Conservation (phyloP, 116 monocot genomes). For the Thalassia testudinum region DNA sequence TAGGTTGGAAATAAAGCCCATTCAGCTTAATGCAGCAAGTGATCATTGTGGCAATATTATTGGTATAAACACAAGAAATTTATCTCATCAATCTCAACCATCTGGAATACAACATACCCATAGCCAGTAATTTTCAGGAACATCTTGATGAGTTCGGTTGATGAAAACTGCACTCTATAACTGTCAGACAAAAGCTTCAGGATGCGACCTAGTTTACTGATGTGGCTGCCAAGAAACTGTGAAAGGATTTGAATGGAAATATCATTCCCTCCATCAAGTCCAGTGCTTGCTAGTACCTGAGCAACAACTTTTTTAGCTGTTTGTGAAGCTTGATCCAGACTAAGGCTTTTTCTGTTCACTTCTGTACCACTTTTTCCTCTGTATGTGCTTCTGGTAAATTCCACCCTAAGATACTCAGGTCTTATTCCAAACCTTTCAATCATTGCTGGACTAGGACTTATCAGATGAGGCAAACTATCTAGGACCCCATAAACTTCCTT, state of each 20-base stretch:
- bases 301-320: slow-evolving; percentile 46
- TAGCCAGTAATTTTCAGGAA: slow-evolving; percentile 58
- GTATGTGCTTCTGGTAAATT: slow-evolving; percentile 40
- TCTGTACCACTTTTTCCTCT: slow-evolving; percentile 57
- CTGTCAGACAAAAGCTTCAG: slow-evolving; percentile 77
- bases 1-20: not conserved
- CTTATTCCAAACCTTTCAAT: slow-evolving; percentile 95
- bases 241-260: slow-evolving; percentile 53
- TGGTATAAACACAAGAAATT: not conserved
- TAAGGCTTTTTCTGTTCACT: slow-evolving; percentile 30
- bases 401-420: slow-evolving; percentile 78
- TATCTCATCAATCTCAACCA: not conserved
- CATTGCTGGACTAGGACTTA: slow-evolving; percentile 73
- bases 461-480: slow-evolving; percentile 71
- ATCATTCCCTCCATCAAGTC: slow-evolving; percentile 65
- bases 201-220: slow-evolving; percentile 51
- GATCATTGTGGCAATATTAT: not conserved
- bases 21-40: not conserved
- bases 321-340: slow-evolving; percentile 52
- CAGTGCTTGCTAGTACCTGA: slow-evolving; percentile 24
- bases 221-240: slow-evolving; percentile 42
- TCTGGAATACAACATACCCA: slow-evolving; percentile 21
- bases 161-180: slow-evolving; percentile 68
- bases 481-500: slow-evolving; percentile 70
- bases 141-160: slow-evolving; percentile 86